These are phyloP conservation scores for Candida manassasensis DNA, from an alignment of 805 yeast species.

Conservation along the genomic window DNA sequence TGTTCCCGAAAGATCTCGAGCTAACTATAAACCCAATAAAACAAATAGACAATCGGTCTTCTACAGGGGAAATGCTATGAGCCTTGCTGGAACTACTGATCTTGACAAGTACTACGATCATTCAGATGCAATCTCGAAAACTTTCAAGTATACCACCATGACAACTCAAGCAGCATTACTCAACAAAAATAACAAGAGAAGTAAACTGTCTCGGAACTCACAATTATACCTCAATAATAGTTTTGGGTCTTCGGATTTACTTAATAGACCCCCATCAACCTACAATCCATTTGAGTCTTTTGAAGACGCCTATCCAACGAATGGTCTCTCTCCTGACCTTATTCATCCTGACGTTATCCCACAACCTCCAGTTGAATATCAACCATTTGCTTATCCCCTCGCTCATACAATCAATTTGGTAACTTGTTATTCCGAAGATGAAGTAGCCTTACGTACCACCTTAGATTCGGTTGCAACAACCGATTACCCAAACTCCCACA, in stretches of 20 bases:
- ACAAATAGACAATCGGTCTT: conserved; percentile 41
- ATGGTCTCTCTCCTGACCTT: conserved; percentile 51
- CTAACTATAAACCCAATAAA: conserved; percentile 37
- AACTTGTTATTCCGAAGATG: conserved; percentile 94
- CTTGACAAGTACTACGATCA: conserved; percentile 32
- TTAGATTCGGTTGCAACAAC: conserved; percentile 92
- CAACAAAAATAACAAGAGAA: conserved; percentile 12
- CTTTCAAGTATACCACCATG: conserved; percentile 57
- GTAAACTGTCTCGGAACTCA: conserved; percentile 16
- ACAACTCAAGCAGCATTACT: conserved; percentile 52
- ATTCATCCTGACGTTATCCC: conserved; percentile 78
- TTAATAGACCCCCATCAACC: conserved; percentile 24
- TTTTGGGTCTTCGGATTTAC: conserved; percentile 31
- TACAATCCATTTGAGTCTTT: conserved; percentile 30
- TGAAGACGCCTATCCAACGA: conserved; percentile 32
- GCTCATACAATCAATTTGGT: conserved; percentile 45
- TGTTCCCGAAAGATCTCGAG: conserved; percentile 50
- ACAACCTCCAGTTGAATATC: conserved; percentile 86
- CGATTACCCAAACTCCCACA: conserved; percentile 93
- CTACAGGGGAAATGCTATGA: conserved; percentile 25
- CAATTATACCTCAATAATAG: conserved; percentile 27
- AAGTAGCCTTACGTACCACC: conserved; percentile 78
- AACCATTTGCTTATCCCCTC: conserved; percentile 83
- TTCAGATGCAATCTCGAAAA: conserved; percentile 29
- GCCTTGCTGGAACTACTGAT: conserved; percentile 38